These are phyloP conservation scores for Euptelea pleiosperma DNA, from an alignment of 164 flowering plant genomes.

Conservation along the genomic window DNA sequence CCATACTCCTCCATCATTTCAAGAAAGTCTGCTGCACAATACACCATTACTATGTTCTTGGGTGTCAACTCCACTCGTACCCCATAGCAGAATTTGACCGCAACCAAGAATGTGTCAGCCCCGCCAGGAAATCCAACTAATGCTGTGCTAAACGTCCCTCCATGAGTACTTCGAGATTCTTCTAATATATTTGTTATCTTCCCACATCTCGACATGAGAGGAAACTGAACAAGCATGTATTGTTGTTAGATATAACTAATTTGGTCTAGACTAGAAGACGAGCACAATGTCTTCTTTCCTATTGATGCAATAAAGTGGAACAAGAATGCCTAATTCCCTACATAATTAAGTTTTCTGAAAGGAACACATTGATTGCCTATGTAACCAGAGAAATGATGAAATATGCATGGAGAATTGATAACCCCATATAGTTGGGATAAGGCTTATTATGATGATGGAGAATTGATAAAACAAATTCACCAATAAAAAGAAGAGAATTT, in stretches of 20 bases:
- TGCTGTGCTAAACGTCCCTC: conserved; percentile 21
- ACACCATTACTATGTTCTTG: conserved; percentile 53
- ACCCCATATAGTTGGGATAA: too few relatives aligned
- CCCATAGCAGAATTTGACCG: conserved; percentile 79
- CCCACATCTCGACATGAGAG: conserved; percentile 76
- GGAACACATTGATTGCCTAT: too few relatives aligned
- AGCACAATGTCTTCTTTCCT: background rate
- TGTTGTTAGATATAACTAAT: conserved; percentile 4
- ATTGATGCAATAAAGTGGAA: background rate
- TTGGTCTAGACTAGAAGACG: conserved; percentile 7
- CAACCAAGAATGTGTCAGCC: conserved; percentile 60
- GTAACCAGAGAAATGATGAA: too few relatives aligned
- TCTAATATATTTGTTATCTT: conserved; percentile 50
- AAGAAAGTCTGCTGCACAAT: conserved; percentile 81
- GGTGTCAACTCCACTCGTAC: conserved; percentile 59
- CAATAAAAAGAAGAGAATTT: too few relatives aligned
- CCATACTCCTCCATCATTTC: conserved; percentile 82
- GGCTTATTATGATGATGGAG: too few relatives aligned
- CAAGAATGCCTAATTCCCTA: too few relatives aligned
- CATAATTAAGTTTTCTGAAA: too few relatives aligned
- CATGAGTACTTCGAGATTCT: conserved; percentile 33
- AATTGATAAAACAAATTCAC: too few relatives aligned
- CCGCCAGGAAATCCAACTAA: conserved; percentile 81
- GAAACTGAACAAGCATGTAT: conserved; percentile 57
- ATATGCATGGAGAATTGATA: background rate